Conservation (phyloP, 352 stramenopile genomes). For the Saprolegnia diclina region DNA sequence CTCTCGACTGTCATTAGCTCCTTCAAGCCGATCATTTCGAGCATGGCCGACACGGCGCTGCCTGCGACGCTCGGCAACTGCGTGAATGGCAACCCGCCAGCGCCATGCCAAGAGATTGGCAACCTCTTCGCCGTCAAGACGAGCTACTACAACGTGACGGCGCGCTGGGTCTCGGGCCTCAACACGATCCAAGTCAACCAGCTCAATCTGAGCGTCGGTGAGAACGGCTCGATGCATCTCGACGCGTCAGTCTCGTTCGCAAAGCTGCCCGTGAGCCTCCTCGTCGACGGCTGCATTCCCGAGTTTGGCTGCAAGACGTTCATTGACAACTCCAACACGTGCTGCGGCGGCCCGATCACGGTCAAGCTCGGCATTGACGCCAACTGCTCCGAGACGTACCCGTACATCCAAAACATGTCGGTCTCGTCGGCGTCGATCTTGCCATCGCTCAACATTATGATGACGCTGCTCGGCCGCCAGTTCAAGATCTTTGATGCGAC, state of each 20-base stretch:
- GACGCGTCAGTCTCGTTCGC: slow-evolving; percentile 15
- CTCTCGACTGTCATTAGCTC: slow-evolving; percentile 5
- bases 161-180: slow-evolving; percentile 25
- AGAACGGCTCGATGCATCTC: slow-evolving; percentile 17
- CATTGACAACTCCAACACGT: slow-evolving; percentile 22
- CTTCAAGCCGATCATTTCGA: slow-evolving; percentile 15
- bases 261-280: slow-evolving; percentile 18
- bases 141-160: slow-evolving; percentile 21
- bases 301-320: slow-evolving; percentile 19
- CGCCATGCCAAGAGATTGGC: slow-evolving; percentile 22
- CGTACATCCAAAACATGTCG: slow-evolving; percentile 18
- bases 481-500: slow-evolving; percentile 25
- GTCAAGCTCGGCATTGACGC: slow-evolving; percentile 2
- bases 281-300: slow-evolving; percentile 18
- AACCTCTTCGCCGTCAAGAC: slow-evolving; percentile 21
- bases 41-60: slow-evolving; percentile 17
- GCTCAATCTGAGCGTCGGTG: slow-evolving; percentile 1
- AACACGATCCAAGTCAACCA: slow-evolving; percentile 17
- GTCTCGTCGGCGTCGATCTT: slow-evolving; percentile 11
- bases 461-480: slow-evolving; percentile 4
- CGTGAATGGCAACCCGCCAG: slow-evolving; percentile 7
- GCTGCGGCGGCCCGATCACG: slow-evolving; percentile 18
- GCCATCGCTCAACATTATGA: slow-evolving; percentile 26
- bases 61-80: slow-evolving; percentile 26
- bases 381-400: slow-evolving; percentile 21